Evolutionary conservation across 768 basidiomycete species (phyloP).

Genomic region (Postia placenta): DNA sequence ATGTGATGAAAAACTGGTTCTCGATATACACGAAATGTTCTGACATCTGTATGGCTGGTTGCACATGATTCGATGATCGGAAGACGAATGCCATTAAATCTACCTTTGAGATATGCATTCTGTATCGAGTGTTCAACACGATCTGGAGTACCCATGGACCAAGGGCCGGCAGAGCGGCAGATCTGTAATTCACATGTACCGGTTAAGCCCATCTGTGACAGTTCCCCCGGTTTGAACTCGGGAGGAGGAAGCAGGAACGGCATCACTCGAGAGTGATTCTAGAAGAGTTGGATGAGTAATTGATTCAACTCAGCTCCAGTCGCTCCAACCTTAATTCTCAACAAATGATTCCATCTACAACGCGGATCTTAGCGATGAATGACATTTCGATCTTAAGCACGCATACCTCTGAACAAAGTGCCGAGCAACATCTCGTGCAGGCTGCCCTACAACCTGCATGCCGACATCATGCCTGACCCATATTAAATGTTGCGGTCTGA

Average conservation of each 20-base stretch:
- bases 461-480: slow-evolving; percentile 87
- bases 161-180: slow-evolving; percentile 90
- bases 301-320: background rate
- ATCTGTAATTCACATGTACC: slow-evolving; percentile 98
- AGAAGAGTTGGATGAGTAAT: background rate
- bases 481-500: background rate
- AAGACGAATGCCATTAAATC: slow-evolving; percentile 6
- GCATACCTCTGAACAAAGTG: slow-evolving; percentile 88
- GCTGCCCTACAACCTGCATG: slow-evolving; percentile 93
- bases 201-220: slow-evolving; percentile 74
- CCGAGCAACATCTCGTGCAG: slow-evolving; percentile 87
- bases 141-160: slow-evolving; percentile 90
- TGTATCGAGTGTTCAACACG: slow-evolving; percentile 89
- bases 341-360: slow-evolving; percentile 92
- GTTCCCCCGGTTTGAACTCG: slow-evolving; percentile 80
- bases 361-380: no score
- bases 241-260: slow-evolving; percentile 92
- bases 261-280: slow-evolving; percentile 92
- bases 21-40: slow-evolving; percentile 99
- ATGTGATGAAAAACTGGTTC: slow-evolving; percentile 89
- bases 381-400: no score
- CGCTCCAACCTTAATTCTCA: slow-evolving; percentile 77
- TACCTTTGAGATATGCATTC: slow-evolving; percentile 89
- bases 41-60: slow-evolving; percentile 84
- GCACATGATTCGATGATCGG: background rate